Evolutionary conservation across 2,329 filamentous ascomycete species (phyloP).

Genomic region (Triangularia setosa): DNA sequence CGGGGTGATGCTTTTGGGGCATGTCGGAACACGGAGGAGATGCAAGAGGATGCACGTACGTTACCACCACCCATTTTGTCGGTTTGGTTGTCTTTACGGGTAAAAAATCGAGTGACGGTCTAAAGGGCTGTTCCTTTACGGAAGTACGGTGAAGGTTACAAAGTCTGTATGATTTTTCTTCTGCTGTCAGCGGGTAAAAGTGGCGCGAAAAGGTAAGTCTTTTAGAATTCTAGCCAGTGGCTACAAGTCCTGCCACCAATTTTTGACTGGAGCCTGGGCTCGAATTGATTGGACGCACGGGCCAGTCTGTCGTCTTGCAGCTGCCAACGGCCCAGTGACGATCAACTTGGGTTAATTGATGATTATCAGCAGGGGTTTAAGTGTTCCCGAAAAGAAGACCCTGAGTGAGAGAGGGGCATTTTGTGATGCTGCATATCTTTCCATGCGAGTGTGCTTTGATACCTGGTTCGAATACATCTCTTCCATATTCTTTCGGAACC

Average conservation of each 20-base stretch:
- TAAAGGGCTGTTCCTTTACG: not conserved
- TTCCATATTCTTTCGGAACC: not conserved
- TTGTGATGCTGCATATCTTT: not conserved
- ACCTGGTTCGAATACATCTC: not conserved
- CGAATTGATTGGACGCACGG: not conserved
- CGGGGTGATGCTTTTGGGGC: slow-evolving; percentile 1
- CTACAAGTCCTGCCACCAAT: not conserved
- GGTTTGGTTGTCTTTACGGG: slow-evolving; percentile 1
- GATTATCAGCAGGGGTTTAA: not conserved
- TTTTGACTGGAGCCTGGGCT: not conserved
- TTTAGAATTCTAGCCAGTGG: not conserved
- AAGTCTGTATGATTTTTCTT: not conserved
- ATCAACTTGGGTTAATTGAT: not conserved
- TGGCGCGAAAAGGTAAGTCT: slow-evolving; percentile 5
- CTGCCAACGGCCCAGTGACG: not conserved
- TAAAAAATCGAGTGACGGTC: slow-evolving; percentile 1
- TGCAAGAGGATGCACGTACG: slow-evolving; percentile 24
- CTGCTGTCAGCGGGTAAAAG: slow-evolving; percentile 16
- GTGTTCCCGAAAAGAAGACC: not conserved
- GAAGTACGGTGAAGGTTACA: not conserved
- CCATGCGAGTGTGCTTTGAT: not conserved
- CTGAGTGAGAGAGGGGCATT: not conserved
- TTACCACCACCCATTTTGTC: slow-evolving; percentile 34
- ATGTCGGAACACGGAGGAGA: not conserved
- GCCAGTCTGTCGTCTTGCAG: not conserved